Percentiles rank a stretch among this genome's conserved stretches.
phyloP scores from a whole-genome alignment of 192 early-diverging fungal genomes.

The Bifiguratus adelaidae region DNA sequence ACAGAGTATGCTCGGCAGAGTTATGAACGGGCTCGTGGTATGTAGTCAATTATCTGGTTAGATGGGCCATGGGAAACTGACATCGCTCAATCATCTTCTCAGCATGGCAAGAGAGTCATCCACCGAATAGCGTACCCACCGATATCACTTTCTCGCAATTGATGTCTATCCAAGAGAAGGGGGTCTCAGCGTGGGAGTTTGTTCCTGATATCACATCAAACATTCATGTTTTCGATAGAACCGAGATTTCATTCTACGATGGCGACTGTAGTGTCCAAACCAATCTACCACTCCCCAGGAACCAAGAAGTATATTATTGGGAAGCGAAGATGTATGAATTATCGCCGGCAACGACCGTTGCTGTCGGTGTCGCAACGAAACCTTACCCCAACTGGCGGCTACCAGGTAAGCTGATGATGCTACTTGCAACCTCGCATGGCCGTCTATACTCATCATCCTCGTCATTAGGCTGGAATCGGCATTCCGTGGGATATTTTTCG shows the following conservation, averaged over 20 bases:
- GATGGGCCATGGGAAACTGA: not conserved
- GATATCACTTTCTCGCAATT: constrained; percentile 67
- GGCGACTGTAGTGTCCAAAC: constrained; percentile 68
- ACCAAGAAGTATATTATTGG: constrained; percentile 76
- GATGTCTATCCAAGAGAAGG: constrained; percentile 68
- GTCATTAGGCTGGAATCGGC: constrained; percentile 27
- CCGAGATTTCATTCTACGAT: constrained; percentile 64
- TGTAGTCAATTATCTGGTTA: not conserved
- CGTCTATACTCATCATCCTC: not conserved
- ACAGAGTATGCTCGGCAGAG: constrained; percentile 30
- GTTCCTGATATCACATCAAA: constrained; percentile 50
- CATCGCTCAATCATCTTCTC: not conserved
- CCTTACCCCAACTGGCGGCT: constrained; percentile 36
- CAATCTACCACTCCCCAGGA: constrained; percentile 69
- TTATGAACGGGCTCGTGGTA: constrained; percentile 34
- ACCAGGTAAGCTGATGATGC: constrained; percentile 14
- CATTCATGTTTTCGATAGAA: constrained; percentile 54
- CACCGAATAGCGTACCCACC: constrained; percentile 65
- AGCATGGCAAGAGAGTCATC: constrained; percentile 63
- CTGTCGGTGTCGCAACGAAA: constrained; percentile 35
- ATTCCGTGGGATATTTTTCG: constrained; percentile 34
- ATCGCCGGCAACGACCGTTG: constrained; percentile 23
- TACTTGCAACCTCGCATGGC: not conserved
- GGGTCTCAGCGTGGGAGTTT: constrained; percentile 77
- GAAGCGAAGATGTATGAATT: constrained; percentile 38